Evolutionary conservation across 805 yeast genomes (phyloP), one percentile per base, ranked within the genome.

Genomic region (Hagleromyces aurorensis): DNA sequence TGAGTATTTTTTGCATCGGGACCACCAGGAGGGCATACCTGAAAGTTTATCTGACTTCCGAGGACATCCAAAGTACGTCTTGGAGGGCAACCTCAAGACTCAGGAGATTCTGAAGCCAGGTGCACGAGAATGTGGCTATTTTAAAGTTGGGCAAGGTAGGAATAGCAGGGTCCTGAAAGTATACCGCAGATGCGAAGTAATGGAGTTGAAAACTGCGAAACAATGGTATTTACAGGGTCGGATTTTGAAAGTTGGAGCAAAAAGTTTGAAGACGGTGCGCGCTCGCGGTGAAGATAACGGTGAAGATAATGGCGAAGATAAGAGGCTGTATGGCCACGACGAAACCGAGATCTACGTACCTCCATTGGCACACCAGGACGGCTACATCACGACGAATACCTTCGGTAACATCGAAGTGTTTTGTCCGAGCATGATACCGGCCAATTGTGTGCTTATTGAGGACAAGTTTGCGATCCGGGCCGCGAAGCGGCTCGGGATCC

Each of bases 181-280:
- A 0, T 91, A 72, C 46, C 73, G 71, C 26, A 60, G 95, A 13
- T 54, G 67, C 1, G 75, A 78, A 43, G 84, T 91, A 2, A 65
- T 72, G 27, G 47, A 46, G 3, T 68, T 87, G 13, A 64, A 75
- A 34, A 75, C 93, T 0, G 82, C 94, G 0, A 76, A 74, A 43
- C 85, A 81, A 2, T 91, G 97, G 97, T 83, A 78, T 47, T 68
- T 80, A 57, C 60, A 68, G 24, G 98, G 98, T 0, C 59, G 96
- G 13, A 66, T 75, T 0, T 53, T 91, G 20, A 82, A 75, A 44
- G 52, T 74, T 1, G 95, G 94, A 0, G 75, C 65, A 20, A 73
- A 74, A 38, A 79, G 91, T 0, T 47, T 76, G 42, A 73, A 78
- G 40, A 56, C 64, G 3, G 33, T 51, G 4, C 25, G 21, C 11